Evolutionary conservation across 1,284 basidiomycete species (phyloP), one percentile per base, ranked within the genome.

Genomic region (Trichosporon faecale): DNA sequence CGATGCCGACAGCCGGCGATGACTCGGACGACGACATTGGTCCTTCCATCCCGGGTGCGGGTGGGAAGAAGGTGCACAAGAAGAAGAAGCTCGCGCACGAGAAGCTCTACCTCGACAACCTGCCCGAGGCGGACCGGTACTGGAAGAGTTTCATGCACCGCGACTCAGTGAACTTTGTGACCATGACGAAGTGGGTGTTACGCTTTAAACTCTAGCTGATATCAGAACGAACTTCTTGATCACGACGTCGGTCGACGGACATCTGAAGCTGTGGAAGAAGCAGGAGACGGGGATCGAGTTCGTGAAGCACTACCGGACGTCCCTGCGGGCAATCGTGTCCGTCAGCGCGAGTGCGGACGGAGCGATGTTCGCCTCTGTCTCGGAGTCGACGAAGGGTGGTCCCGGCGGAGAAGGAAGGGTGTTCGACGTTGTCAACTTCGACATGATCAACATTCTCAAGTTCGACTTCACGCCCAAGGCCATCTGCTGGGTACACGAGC

Each of bases 361-460:
- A 0, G 91, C 93, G 76, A 85, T 95, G 49, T 95, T 94, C 78
- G 96, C 96, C 1, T 96, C 91, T 21, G 86, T 94, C 1, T 90
- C 92, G 21, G 94, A 92, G 75, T 61, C 57, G 57, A 29, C 57
- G 16, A 61, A 61, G 27, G n/a, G 21, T 0, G n/a, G 21, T 9
- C 21, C 49, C 21, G 90, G 93, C 76, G 90, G 91, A 70, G 91
- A 87, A 65, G 93, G 91, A 52, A 95, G 98, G 80, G 91, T 99
- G 33, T 99, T 98, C 80, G 97, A 99, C 80, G 94, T 99, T 0
- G 88, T 97, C 75, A 98, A 98, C 84, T 97, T 97, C 82, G 95
- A 99, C 82, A 97, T 99, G 92, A 99, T 99, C 82, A 99, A 98
- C 82, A 98, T 98, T 85, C 88, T 99, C 73, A 93, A 94, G 78